Evolutionary conservation across 2,329 filamentous ascomycete species (phyloP).

Genomic region (Cladosporium austrohemisphaericum): DNA sequence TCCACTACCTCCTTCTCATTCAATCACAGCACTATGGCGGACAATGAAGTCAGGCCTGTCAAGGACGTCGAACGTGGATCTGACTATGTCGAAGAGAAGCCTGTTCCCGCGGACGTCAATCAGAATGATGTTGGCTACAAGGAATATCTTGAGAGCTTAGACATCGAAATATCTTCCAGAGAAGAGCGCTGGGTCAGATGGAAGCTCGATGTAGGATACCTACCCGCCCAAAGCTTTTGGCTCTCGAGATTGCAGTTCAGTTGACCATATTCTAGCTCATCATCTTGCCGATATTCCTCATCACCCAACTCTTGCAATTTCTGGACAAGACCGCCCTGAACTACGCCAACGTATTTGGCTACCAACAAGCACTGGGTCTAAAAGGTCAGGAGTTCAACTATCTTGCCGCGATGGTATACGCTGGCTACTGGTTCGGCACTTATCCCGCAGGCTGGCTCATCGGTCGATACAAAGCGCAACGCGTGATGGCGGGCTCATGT

Average conservation of each 20-base stretch:
- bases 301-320: constrained; percentile 27
- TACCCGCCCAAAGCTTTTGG: neutral
- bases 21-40: neutral
- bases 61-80: neutral
- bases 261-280: constrained; percentile 16
- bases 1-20: neutral
- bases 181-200: constrained; percentile 21
- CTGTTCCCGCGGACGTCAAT: neutral
- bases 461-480: constrained; percentile 37
- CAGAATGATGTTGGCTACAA: neutral
- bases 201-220: constrained; percentile 19
- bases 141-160: neutral
- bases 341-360: constrained; percentile 34
- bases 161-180: neutral
- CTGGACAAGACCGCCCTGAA: constrained; percentile 28
- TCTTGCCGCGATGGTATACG: constrained; percentile 39
- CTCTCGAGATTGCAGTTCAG: neutral
- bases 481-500: constrained; percentile 32
- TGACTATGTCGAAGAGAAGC: neutral
- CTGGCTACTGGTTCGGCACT: constrained; percentile 41
- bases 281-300: constrained; percentile 27
- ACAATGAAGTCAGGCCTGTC: neutral
- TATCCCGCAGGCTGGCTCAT: constrained; percentile 42
- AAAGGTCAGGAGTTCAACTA: constrained; percentile 37
- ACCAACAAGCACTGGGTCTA: constrained; percentile 34